Percentiles rank a stretch among this genome's conserved stretches.
Conservation (phyloP, 2,329 filamentous ascomycete genomes). For the Pseudocercospora crystallina region DNA sequence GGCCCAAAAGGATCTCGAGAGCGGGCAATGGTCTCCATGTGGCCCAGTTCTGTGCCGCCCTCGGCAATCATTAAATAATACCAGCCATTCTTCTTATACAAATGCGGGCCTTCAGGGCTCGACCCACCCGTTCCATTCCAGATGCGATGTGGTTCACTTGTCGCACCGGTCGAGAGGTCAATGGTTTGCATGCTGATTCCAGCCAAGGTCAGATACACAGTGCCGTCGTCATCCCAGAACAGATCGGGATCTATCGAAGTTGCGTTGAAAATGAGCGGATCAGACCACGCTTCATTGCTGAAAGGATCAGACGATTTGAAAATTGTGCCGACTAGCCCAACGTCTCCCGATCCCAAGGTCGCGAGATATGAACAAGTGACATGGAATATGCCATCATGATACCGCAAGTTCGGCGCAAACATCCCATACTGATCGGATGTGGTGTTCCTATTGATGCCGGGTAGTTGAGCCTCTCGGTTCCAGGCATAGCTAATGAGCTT, state of each 20-base stretch:
- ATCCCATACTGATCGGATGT: conserved; percentile 38
- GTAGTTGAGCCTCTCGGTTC: conserved; percentile 40
- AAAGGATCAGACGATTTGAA: conserved; percentile 49
- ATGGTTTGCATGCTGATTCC: conserved; percentile 35
- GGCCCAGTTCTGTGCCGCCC: conserved; percentile 43
- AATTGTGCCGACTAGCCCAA: conserved; percentile 30
- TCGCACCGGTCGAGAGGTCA: conserved; percentile 35
- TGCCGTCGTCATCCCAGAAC: conserved; percentile 59
- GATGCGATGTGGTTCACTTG: conserved; percentile 26
- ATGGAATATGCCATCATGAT: conserved; percentile 43
- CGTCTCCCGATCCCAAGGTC: no score
- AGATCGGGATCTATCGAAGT: conserved; percentile 26
- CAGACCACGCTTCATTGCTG: conserved; percentile 47
- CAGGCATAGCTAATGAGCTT: conserved; percentile 38
- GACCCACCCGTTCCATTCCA: conserved; percentile 40
- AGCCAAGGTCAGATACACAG: conserved; percentile 47
- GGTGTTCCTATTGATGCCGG: conserved; percentile 34
- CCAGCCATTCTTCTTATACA: conserved; percentile 39
- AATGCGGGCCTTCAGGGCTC: conserved; percentile 39
- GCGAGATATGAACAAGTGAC: no score
- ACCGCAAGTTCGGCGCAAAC: conserved; percentile 43
- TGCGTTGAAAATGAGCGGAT: conserved; percentile 48
- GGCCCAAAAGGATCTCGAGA: conserved; percentile 38
- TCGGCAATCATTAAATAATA: conserved; percentile 41
- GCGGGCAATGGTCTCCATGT: conserved; percentile 41